phyloP scores from a whole-genome alignment of 2,329 filamentous ascomycete species.

The Esteya vermicola region DNA sequence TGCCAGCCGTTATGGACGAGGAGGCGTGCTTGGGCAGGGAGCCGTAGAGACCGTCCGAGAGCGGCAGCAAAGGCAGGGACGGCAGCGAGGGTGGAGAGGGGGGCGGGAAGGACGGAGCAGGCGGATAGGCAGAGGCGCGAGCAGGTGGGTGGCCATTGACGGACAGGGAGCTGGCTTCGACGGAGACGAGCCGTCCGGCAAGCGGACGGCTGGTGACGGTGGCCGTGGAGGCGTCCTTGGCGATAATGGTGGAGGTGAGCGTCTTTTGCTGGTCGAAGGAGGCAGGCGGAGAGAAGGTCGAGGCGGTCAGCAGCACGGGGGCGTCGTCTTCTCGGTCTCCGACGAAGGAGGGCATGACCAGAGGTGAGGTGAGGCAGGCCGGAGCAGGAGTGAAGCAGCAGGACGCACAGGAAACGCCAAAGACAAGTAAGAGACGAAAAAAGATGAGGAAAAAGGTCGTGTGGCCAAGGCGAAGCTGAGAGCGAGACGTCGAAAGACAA shows the following conservation, averaged over 20 bases:
- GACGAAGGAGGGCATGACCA: slow-evolving; percentile 9
- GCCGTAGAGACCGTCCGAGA: no score
- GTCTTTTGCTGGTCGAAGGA: no score
- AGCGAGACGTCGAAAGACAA: no score
- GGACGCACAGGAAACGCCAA: background rate
- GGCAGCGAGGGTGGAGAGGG: slow-evolving; percentile 3
- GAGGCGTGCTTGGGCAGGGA: no score
- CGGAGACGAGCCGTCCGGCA: slow-evolving; percentile 3
- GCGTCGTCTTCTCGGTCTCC: slow-evolving; percentile 6
- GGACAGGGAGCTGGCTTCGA: slow-evolving; percentile 6
- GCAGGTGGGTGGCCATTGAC: slow-evolving; percentile 4
- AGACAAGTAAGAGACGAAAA: background rate
- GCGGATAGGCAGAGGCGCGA: background rate
- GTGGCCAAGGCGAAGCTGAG: no score
- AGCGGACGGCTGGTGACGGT: background rate
- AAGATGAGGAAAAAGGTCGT: background rate
- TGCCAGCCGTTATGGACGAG: background rate
- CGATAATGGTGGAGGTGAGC: background rate
- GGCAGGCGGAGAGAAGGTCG: no score
- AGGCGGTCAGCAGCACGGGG: slow-evolving; percentile 4
- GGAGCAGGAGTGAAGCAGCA: background rate
- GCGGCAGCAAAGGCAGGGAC: slow-evolving; percentile 3
- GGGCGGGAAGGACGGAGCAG: background rate
- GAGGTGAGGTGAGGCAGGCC: background rate
- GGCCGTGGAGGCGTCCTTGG: slow-evolving; percentile 4